These are phyloP conservation scores for Daldinia grandis DNA, from an alignment of 495 filamentous ascomycete species.

Conservation along the genomic window DNA sequence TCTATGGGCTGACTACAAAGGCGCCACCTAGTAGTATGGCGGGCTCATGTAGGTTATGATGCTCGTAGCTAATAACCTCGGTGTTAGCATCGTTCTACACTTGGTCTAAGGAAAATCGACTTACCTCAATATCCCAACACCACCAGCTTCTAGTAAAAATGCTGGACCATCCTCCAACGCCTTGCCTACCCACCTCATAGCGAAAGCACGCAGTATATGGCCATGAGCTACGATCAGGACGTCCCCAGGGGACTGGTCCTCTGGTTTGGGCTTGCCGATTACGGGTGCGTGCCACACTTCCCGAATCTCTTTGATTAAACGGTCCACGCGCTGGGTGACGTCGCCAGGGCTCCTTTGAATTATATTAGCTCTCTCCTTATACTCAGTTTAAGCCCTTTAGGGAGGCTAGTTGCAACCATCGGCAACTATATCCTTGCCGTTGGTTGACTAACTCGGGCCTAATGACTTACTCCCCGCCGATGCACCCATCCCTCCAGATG, in stretches of 20 bases:
- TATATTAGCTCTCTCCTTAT: constrained; percentile 33
- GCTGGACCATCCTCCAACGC: constrained; percentile 70
- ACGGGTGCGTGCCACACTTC: constrained; percentile 62
- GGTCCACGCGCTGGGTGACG: constrained; percentile 73
- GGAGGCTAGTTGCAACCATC: not conserved
- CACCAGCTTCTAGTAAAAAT: constrained; percentile 82
- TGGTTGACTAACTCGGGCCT: not conserved
- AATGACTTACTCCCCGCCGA: constrained; percentile 66
- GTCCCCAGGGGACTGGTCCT: constrained; percentile 50
- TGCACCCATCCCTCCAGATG: constrained; percentile 87
- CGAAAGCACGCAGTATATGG: constrained; percentile 88
- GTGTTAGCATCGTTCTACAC: constrained; percentile 32
- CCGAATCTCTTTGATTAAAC: constrained; percentile 77
- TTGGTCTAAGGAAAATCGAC: constrained; percentile 5
- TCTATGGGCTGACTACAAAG: constrained; percentile 59
- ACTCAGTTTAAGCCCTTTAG: not conserved
- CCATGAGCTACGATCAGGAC: constrained; percentile 80
- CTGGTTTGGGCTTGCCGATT: constrained; percentile 59
- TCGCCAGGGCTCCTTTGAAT: constrained; percentile 64
- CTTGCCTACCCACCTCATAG: constrained; percentile 84
- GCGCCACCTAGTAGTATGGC: constrained; percentile 73
- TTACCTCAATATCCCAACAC: constrained; percentile 81
- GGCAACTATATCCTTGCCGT: not conserved
- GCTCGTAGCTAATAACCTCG: constrained; percentile 63
- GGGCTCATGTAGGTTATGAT: constrained; percentile 71